Evolutionary conservation across 805 yeast genomes (phyloP).

Genomic region (Candida alai): DNA sequence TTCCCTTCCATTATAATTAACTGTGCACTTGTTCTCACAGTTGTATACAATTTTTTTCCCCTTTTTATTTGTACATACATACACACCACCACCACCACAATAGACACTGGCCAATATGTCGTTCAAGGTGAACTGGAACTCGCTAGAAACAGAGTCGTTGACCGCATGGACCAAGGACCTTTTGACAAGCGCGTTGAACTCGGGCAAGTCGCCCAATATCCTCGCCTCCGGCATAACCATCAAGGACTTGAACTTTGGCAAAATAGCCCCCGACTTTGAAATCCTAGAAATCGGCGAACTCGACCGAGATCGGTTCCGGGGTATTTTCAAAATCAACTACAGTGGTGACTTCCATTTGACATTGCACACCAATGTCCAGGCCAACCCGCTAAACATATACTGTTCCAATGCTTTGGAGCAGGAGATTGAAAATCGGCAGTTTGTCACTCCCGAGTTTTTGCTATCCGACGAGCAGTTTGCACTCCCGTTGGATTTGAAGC

Average conservation of each 20-base stretch:
- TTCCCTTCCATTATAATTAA: too few species aligned
- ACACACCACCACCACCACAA: neutral
- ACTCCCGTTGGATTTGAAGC: slow-evolving; percentile 71
- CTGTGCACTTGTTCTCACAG: too few species aligned
- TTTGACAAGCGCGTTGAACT: slow-evolving; percentile 67
- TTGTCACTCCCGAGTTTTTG: slow-evolving; percentile 64
- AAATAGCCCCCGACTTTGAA: slow-evolving; percentile 70
- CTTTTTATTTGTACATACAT: neutral
- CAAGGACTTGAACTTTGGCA: slow-evolving; percentile 68
- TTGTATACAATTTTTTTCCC: too few species aligned
- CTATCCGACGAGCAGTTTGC: slow-evolving; percentile 66
- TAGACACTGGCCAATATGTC: slow-evolving; percentile 46
- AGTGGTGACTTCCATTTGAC: slow-evolving; percentile 74
- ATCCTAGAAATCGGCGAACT: slow-evolving; percentile 80
- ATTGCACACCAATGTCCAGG: slow-evolving; percentile 75
- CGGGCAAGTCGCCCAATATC: slow-evolving; percentile 67
- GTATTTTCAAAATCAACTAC: slow-evolving; percentile 75
- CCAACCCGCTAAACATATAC: slow-evolving; percentile 75
- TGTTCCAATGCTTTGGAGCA: slow-evolving; percentile 38
- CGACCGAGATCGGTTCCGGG: slow-evolving; percentile 71
- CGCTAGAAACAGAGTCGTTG: slow-evolving; percentile 62
- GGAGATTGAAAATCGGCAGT: slow-evolving; percentile 31
- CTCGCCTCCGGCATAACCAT: slow-evolving; percentile 67
- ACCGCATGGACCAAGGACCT: slow-evolving; percentile 60
- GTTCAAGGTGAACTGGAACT: slow-evolving; percentile 73